These are phyloP conservation scores for Thalassiosira sp. DNA, from an alignment of 352 stramenopile genomes.

Conservation along the genomic window DNA sequence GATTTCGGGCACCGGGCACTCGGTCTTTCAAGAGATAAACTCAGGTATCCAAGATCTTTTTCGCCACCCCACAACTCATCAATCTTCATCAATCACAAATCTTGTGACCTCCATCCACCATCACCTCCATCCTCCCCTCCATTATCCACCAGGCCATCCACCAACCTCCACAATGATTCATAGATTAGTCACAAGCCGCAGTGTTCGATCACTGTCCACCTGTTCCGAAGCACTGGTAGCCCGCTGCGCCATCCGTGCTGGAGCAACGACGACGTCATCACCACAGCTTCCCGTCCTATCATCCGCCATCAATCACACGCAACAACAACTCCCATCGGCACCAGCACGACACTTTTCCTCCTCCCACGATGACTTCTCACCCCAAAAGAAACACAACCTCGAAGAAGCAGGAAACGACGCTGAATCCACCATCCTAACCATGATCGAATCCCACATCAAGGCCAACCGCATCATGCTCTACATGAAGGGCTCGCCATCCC, in stretches of 20 bases:
- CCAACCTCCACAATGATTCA: constrained; percentile 13
- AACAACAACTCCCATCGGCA: not conserved
- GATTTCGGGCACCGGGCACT: no score
- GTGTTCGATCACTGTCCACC: constrained; percentile 9
- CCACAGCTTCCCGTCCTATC: not conserved
- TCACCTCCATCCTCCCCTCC: not conserved
- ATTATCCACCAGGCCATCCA: no score
- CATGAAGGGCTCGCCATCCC: constrained; percentile 98
- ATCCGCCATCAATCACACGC: not conserved
- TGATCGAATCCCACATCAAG: constrained; percentile 76
- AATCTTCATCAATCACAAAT: not conserved
- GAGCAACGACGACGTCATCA: not conserved
- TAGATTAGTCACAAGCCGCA: constrained; percentile 13
- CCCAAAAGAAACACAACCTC: constrained; percentile 52
- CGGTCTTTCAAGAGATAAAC: no score
- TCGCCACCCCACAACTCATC: not conserved
- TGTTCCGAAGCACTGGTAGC: constrained; percentile 4
- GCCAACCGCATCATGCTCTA: constrained; percentile 95
- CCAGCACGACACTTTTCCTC: constrained; percentile 12
- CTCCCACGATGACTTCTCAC: constrained; percentile 52
- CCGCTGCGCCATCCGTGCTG: not conserved
- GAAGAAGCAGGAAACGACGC: constrained; percentile 23
- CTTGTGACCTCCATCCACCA: not conserved
- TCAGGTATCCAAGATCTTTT: not conserved
- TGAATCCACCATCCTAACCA: constrained; percentile 16